These are phyloP conservation scores for Hypoxylon sp. DNA, from an alignment of 2,329 filamentous ascomycete species.

Conservation along the genomic window DNA sequence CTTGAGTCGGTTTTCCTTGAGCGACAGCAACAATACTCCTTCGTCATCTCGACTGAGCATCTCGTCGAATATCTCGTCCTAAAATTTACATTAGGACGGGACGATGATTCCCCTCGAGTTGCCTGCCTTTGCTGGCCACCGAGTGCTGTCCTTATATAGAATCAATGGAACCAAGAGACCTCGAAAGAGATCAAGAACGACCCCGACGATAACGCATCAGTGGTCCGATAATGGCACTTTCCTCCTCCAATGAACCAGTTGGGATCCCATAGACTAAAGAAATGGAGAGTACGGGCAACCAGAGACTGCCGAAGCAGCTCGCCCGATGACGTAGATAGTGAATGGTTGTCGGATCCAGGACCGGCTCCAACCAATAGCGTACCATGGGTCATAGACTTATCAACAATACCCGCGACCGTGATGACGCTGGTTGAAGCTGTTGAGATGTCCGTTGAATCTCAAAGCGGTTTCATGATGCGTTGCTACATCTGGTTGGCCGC, in stretches of 20 bases:
- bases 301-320: slow-evolving; percentile 32
- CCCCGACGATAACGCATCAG: slow-evolving; percentile 20
- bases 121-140: slow-evolving; percentile 16
- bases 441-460: slow-evolving; percentile 9
- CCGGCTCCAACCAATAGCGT: background rate
- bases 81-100: slow-evolving; percentile 4
- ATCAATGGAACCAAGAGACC: slow-evolving; percentile 29
- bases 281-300: slow-evolving; percentile 42
- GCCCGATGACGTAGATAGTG: slow-evolving; percentile 37
- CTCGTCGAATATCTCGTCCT: slow-evolving; percentile 9
- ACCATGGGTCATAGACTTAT: slow-evolving; percentile 16
- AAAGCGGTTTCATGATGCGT: slow-evolving; percentile 21
- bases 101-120: slow-evolving; percentile 8
- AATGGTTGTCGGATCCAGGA: slow-evolving; percentile 22
- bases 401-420: slow-evolving; percentile 21
- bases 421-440: slow-evolving; percentile 18
- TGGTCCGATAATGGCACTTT: slow-evolving; percentile 35
- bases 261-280: slow-evolving; percentile 43
- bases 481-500: slow-evolving; percentile 12
- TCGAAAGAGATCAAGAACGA: slow-evolving; percentile 23
- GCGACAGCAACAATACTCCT: slow-evolving; percentile 17
- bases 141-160: slow-evolving; percentile 32
- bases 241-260: slow-evolving; percentile 27
- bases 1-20: slow-evolving; percentile 17
- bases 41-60: slow-evolving; percentile 36